phyloP scores from a whole-genome alignment of 345 rosid species.

The Lumnitzera racemosa region DNA sequence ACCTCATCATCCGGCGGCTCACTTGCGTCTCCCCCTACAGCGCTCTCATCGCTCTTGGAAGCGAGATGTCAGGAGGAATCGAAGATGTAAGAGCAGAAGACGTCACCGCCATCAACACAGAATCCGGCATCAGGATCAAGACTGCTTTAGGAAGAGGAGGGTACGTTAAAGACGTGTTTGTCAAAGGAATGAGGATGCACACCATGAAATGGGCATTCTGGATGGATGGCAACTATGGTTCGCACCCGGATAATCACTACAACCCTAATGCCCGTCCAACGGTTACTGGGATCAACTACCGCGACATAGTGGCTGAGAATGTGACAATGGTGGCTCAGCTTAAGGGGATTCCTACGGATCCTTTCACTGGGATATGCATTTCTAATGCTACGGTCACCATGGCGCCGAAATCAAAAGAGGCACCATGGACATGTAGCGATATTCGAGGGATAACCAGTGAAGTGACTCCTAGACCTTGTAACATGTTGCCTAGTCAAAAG shows the following conservation, averaged over 20 bases:
- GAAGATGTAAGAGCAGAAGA: conserved; percentile 78
- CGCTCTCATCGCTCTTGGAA: conserved; percentile 67
- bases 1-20: conserved; percentile 49
- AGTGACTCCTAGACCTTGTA: conserved; percentile 51
- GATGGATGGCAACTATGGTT: conserved; percentile 75
- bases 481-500: conserved; percentile 32
- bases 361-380: conserved; percentile 60
- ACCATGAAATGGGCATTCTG: conserved; percentile 78
- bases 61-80: conserved; percentile 83
- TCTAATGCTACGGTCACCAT: conserved; percentile 55
- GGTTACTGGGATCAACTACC: conserved; percentile 49
- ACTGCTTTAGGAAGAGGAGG: conserved; percentile 73
- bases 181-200: conserved; percentile 45
- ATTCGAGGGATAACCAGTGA: conserved; percentile 42
- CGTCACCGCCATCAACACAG: conserved; percentile 54
- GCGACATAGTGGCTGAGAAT: conserved; percentile 58
- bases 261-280: conserved; percentile 70
- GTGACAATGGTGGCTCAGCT: conserved; percentile 58
- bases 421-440: conserved; percentile 61
- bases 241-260: conserved; percentile 52
- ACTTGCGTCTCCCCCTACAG: conserved; percentile 74
- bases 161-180: conserved; percentile 53
- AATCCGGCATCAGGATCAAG: conserved; percentile 75
- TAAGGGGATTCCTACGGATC: conserved; percentile 56
- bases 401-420: conserved; percentile 52